phyloP scores from a whole-genome alignment of 2,329 filamentous ascomycete genomes.

The Fusarium newnesense region DNA sequence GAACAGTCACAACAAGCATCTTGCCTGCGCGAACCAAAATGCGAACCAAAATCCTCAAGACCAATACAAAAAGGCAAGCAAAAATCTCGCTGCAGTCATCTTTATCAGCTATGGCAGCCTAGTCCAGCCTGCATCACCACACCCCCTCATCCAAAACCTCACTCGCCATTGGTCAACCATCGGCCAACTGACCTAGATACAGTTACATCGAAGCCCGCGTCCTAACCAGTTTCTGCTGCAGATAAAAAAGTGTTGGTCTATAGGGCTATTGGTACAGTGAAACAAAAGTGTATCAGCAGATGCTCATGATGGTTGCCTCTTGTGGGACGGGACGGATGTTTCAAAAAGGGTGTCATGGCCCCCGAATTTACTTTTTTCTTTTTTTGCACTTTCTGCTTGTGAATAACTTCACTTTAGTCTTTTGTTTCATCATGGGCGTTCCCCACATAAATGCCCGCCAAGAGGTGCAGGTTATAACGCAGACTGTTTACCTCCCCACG shows the following conservation, averaged over 20 bases:
- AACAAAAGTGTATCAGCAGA: slow-evolving; percentile 38
- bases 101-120: slow-evolving; percentile 37
- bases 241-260: background rate
- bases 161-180: slow-evolving; percentile 26
- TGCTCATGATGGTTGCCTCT: slow-evolving; percentile 35
- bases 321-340: slow-evolving; percentile 22
- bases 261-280: background rate
- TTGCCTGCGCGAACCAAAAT: background rate
- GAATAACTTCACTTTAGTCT: slow-evolving; percentile 29
- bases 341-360: slow-evolving; percentile 33
- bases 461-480: slow-evolving; percentile 48
- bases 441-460: slow-evolving; percentile 40
- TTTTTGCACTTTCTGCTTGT: slow-evolving; percentile 29
- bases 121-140: slow-evolving; percentile 35
- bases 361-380: background rate
- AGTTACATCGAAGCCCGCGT: slow-evolving; percentile 22
- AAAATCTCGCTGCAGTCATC: slow-evolving; percentile 17
- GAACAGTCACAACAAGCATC: background rate
- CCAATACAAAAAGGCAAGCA: slow-evolving; percentile 24
- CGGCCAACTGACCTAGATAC: slow-evolving; percentile 29
- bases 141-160: slow-evolving; percentile 16
- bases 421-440: slow-evolving; percentile 13
- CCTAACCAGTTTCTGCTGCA: slow-evolving; percentile 19
- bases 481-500: slow-evolving; percentile 48
- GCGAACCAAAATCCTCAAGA: slow-evolving; percentile 19